phyloP scores from a whole-genome alignment of 805 yeast genomes.

The Jamesozyma jinghongensis region DNA sequence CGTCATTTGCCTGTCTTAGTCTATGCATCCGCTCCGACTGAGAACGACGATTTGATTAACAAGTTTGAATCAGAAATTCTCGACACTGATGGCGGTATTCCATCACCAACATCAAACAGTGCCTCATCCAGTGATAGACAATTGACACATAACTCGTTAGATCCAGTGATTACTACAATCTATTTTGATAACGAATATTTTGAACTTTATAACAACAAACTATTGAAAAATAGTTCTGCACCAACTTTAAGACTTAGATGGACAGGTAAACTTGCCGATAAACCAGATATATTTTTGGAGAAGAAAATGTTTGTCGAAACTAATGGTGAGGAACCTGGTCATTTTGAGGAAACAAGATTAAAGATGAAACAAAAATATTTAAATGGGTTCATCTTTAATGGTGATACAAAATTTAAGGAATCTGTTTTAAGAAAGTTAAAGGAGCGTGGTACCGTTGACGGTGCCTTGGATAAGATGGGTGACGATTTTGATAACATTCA shows the following conservation, averaged over 20 bases:
- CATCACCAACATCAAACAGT: slow-evolving; percentile 32
- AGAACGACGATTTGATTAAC: slow-evolving; percentile 22
- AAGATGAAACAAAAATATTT: slow-evolving; percentile 73
- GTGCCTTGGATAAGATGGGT: slow-evolving; percentile 43
- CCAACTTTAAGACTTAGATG: slow-evolving; percentile 82
- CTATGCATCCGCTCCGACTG: slow-evolving; percentile 40
- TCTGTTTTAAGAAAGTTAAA: slow-evolving; percentile 52
- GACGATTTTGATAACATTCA: slow-evolving; percentile 52
- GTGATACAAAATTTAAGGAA: slow-evolving; percentile 35
- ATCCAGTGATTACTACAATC: slow-evolving; percentile 77
- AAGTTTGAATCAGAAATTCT: slow-evolving; percentile 20
- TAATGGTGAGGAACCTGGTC: slow-evolving; percentile 36
- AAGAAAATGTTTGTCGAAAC: slow-evolving; percentile 60
- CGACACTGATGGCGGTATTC: slow-evolving; percentile 19
- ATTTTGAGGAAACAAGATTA: slow-evolving; percentile 56
- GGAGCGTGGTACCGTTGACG: slow-evolving; percentile 49
- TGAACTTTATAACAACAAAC: slow-evolving; percentile 77
- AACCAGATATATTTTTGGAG: slow-evolving; percentile 74
- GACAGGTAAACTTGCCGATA: slow-evolving; percentile 74
- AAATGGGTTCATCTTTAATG: slow-evolving; percentile 57
- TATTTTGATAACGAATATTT: slow-evolving; percentile 81
- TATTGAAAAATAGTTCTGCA: slow-evolving; percentile 56
- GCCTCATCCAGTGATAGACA: slow-evolving; percentile 33
- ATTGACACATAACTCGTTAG: slow-evolving; percentile 35
- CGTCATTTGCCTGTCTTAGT: slow-evolving; percentile 89